Evolutionary conservation across 768 basidiomycete species (phyloP).

Genomic region (Lentinus brumalis): DNA sequence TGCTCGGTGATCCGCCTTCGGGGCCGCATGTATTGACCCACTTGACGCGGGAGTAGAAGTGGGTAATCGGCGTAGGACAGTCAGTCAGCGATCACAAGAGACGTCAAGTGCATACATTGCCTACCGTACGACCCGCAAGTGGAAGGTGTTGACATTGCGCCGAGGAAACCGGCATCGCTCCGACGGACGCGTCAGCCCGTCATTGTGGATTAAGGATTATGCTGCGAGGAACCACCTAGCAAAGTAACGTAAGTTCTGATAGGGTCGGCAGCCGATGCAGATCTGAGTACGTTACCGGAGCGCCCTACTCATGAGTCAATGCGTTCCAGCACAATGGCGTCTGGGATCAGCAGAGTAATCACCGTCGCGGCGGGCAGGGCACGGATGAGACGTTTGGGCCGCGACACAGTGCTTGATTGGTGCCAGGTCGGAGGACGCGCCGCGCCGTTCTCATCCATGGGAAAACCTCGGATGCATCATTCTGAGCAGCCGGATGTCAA

Average conservation of each 20-base stretch:
- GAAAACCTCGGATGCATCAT: conserved; percentile 5
- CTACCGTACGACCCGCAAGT: no score
- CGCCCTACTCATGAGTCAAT: not conserved
- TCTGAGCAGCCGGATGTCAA: not conserved
- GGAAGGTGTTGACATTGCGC: no score
- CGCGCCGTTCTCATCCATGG: conserved; percentile 6
- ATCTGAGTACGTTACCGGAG: not conserved
- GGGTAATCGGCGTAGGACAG: not conserved
- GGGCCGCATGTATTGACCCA: not conserved
- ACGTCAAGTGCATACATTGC: no score
- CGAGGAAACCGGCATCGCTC: no score
- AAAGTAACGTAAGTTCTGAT: conserved; percentile 1
- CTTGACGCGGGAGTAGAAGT: not conserved
- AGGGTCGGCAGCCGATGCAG: not conserved
- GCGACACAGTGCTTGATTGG: conserved; percentile 9
- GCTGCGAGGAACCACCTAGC: not conserved
- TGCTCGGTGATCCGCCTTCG: not conserved
- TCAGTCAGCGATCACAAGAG: no score
- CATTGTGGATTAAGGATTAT: not conserved
- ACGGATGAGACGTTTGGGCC: conserved; percentile 6
- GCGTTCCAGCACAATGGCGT: not conserved
- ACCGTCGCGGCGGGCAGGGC: not conserved
- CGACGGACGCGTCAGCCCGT: no score
- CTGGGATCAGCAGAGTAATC: not conserved
- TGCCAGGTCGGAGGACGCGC: not conserved